A percentile compares a stretch with the other conserved stretches of the same genome.
Conservation (phyloP, 371 early-diverging fungal species). For the Rhizomucor miehei region DNA sequence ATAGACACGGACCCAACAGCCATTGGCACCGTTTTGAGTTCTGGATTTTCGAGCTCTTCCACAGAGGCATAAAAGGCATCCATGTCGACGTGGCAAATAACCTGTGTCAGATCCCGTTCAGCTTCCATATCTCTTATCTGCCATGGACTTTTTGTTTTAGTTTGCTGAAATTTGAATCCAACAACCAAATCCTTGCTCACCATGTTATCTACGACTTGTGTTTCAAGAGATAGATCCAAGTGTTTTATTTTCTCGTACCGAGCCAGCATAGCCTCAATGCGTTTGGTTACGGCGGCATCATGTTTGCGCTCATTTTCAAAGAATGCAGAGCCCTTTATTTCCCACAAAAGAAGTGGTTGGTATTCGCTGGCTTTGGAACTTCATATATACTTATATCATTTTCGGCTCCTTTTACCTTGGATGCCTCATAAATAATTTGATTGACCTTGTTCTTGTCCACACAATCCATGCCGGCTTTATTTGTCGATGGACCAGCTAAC, state of each 20-base stretch:
- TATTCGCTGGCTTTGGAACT: no score
- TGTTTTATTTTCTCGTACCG: slow-evolving; percentile 39
- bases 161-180: neutral
- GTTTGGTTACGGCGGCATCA: slow-evolving; percentile 42
- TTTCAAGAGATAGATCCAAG: slow-evolving; percentile 38
- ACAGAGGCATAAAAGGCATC: slow-evolving; percentile 74
- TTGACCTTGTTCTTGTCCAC: slow-evolving; percentile 48
- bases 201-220: slow-evolving; percentile 38
- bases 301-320: slow-evolving; percentile 52
- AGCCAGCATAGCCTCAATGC: slow-evolving; percentile 41
- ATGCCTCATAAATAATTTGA: slow-evolving; percentile 56
- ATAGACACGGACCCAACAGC: slow-evolving; percentile 67
- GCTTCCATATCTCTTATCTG: slow-evolving; percentile 40
- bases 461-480: slow-evolving; percentile 45
- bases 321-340: slow-evolving; percentile 59
- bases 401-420: slow-evolving; percentile 46
- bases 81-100: slow-evolving; percentile 70
- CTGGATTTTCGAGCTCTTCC: slow-evolving; percentile 65
- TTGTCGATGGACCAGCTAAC: slow-evolving; percentile 36
- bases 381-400: no score
- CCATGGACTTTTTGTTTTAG: neutral
- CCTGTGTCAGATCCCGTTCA: slow-evolving; percentile 41
- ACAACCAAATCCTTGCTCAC: slow-evolving; percentile 1
- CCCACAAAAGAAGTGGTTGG: no score
- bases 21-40: slow-evolving; percentile 58